phyloP scores from a whole-genome alignment of 352 stramenopile species.

The Peronospora belbahrii region DNA sequence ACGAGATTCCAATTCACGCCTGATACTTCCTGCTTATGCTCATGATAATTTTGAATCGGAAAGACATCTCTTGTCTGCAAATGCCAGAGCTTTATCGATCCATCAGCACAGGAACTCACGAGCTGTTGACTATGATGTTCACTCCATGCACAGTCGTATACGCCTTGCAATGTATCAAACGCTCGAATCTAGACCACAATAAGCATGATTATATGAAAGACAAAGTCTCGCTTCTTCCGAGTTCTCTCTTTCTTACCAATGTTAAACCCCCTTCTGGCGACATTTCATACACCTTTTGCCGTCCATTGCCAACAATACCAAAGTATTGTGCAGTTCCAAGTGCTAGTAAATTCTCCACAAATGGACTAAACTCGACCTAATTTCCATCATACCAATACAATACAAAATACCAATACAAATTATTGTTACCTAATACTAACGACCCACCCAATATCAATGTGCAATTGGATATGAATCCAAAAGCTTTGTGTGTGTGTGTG shows the following conservation, averaged over 20 bases:
- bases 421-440: no score
- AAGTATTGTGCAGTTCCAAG: constrained; percentile 89
- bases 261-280: constrained; percentile 50
- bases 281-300: constrained; percentile 79
- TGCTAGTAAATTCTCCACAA: constrained; percentile 79
- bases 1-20: constrained; percentile 89
- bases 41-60: constrained; percentile 82
- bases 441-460: no score
- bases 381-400: neutral
- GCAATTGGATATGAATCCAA: neutral
- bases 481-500: neutral
- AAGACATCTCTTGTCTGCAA: constrained; percentile 82
- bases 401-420: no score
- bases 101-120: constrained; percentile 81
- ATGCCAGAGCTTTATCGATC: constrained; percentile 87
- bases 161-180: constrained; percentile 85
- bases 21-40: constrained; percentile 82
- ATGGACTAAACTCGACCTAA: constrained; percentile 89
- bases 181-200: constrained; percentile 44
- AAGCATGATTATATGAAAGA: neutral
- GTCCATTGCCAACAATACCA: constrained; percentile 88
- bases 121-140: constrained; percentile 82
- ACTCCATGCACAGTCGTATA: constrained; percentile 89
- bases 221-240: no score
- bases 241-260: constrained; percentile 29